Evolutionary conservation across 2,329 filamentous ascomycete species (phyloP).

Genomic region (Onygenales sp.): DNA sequence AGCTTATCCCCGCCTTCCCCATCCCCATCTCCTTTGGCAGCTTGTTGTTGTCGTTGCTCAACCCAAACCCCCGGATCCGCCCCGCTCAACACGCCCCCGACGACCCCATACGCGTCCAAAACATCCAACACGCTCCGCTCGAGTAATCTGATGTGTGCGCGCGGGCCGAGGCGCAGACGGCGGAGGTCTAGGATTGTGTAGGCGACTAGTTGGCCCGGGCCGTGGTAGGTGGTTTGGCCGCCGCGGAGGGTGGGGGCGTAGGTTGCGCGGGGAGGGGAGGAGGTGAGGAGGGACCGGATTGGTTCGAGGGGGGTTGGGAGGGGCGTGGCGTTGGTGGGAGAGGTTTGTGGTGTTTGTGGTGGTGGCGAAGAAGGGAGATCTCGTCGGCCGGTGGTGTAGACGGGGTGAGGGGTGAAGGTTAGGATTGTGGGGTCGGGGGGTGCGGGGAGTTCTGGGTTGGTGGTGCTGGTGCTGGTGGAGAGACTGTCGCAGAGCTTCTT

Average conservation of each 20-base stretch:
- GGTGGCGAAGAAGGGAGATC: slow-evolving; percentile 41
- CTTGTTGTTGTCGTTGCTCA: slow-evolving; percentile 11
- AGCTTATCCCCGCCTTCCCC: slow-evolving; percentile 18
- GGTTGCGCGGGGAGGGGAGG: slow-evolving; percentile 40
- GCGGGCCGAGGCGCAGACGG: slow-evolving; percentile 56
- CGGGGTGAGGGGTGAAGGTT: slow-evolving; percentile 71
- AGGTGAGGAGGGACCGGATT: slow-evolving; percentile 25
- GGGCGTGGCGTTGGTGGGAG: slow-evolving; percentile 28
- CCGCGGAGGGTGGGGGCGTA: slow-evolving; percentile 68
- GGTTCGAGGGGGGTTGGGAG: slow-evolving; percentile 19
- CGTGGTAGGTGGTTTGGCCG: slow-evolving; percentile 90
- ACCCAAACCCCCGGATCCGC: slow-evolving; percentile 84
- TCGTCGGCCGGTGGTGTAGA: slow-evolving; percentile 83
- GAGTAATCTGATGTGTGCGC: slow-evolving; percentile 67
- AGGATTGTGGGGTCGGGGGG: slow-evolving; percentile 62
- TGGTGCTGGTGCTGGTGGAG: slow-evolving; percentile 11
- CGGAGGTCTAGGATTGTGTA: slow-evolving; percentile 84
- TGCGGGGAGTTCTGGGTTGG: slow-evolving; percentile 17
- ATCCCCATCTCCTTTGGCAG: background rate
- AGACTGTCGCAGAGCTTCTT: slow-evolving; percentile 40
- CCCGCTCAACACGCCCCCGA: slow-evolving; percentile 44
- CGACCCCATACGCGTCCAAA: slow-evolving; percentile 51
- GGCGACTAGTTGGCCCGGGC: slow-evolving; percentile 83
- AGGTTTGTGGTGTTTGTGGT: slow-evolving; percentile 21
- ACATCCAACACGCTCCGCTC: slow-evolving; percentile 66